Evolutionary conservation across 2,329 filamentous ascomycete species (phyloP).

Genomic region (Amylocarpus encephaloides): DNA sequence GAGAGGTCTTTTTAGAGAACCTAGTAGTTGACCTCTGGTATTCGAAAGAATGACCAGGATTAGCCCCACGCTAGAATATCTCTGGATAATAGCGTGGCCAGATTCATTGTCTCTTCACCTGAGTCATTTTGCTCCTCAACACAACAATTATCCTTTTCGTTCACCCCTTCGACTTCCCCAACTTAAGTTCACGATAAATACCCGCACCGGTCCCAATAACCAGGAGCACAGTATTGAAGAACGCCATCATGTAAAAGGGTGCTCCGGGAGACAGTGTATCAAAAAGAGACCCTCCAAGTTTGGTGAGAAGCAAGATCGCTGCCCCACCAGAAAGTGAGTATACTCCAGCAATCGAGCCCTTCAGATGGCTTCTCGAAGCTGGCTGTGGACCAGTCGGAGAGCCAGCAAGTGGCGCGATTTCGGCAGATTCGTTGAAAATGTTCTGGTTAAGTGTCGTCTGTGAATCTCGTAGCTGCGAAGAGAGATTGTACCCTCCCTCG

Average conservation of each 20-base stretch:
- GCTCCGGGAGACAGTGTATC: slow-evolving; percentile 67
- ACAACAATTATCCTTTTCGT: not conserved
- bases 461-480: slow-evolving; percentile 24
- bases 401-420: slow-evolving; percentile 29
- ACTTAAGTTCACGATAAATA: slow-evolving; percentile 24
- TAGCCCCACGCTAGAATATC: not conserved
- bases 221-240: slow-evolving; percentile 72
- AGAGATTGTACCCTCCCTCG: slow-evolving; percentile 32
- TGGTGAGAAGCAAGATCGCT: slow-evolving; percentile 86
- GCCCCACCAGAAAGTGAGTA: slow-evolving; percentile 88
- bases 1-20: too few species aligned
- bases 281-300: slow-evolving; percentile 81
- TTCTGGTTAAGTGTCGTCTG: not conserved
- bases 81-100: not conserved
- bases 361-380: slow-evolving; percentile 46
- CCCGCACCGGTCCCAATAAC: slow-evolving; percentile 35
- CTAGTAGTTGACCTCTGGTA: too few species aligned
- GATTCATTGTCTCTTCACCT: not conserved
- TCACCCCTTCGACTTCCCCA: slow-evolving; percentile 5
- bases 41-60: too few species aligned
- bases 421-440: slow-evolving; percentile 6
- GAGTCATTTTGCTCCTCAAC: not conserved
- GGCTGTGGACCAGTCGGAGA: slow-evolving; percentile 15
- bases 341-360: slow-evolving; percentile 89
- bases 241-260: slow-evolving; percentile 92